Conservation (phyloP, 306 rosid species). For the Begonia loranthoides region DNA sequence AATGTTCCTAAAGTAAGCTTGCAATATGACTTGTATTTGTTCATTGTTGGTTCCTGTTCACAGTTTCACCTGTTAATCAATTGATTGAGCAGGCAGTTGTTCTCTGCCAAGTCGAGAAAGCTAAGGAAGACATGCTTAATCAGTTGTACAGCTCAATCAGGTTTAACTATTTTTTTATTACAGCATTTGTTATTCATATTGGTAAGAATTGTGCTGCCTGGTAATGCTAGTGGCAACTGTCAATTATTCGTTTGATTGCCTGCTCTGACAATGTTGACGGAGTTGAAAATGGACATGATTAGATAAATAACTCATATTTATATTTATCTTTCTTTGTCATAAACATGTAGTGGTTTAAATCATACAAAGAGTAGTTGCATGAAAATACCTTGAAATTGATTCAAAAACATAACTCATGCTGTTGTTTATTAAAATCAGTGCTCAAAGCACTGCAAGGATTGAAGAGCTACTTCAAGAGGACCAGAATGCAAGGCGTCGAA, state of each 20-base stretch:
- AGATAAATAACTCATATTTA: not conserved
- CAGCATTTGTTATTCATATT: not conserved
- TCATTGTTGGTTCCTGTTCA: not conserved
- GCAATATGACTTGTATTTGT: not conserved
- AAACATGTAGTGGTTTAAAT: too few relatives aligned
- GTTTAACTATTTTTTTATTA: conserved; percentile 19
- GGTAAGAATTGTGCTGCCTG: too few relatives aligned
- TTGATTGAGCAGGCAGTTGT: conserved; percentile 83
- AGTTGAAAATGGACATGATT: not conserved
- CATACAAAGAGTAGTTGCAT: too few relatives aligned
- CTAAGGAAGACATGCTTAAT: conserved; percentile 95
- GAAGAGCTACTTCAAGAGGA: conserved; percentile 92
- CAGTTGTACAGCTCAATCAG: conserved; percentile 93
- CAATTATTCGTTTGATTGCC: too few relatives aligned
- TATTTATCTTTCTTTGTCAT: not conserved
- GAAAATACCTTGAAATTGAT: not conserved
- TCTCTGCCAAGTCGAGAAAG: conserved; percentile 96
- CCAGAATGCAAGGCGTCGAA: conserved; percentile 70
- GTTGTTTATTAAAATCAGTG: conserved; percentile 24
- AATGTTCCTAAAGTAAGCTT: conserved; percentile 78
- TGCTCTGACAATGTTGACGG: not conserved
- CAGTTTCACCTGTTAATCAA: conserved; percentile 7
- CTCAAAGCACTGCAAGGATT: conserved; percentile 76
- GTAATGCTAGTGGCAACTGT: too few relatives aligned
- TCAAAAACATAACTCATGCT: too few relatives aligned